Evolutionary conservation across 2,329 filamentous ascomycete species (phyloP).

Genomic region (Rhinocladiella similis): DNA sequence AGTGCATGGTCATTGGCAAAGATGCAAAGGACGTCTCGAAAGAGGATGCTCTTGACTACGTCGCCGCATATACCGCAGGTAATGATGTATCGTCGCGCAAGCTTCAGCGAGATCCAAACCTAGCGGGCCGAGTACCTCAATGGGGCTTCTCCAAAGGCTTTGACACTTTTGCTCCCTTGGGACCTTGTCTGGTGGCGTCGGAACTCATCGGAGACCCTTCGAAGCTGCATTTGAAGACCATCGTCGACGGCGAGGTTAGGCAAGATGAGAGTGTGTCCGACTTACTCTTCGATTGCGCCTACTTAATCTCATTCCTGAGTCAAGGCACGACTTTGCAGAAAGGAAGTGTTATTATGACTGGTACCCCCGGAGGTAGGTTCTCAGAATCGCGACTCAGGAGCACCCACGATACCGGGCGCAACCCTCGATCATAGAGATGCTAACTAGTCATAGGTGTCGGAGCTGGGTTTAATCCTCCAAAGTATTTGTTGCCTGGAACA

Average conservation of each 20-base stretch:
- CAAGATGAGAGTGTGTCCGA: conserved; percentile 40
- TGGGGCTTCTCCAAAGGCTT: conserved; percentile 44
- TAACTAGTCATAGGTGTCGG: conserved; percentile 35
- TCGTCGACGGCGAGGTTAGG: conserved; percentile 38
- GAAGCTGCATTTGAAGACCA: conserved; percentile 35
- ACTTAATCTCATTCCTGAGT: conserved; percentile 38
- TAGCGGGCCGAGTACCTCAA: conserved; percentile 32
- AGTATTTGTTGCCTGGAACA: conserved; percentile 41
- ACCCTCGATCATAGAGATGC: background rate
- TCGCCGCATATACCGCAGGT: conserved; percentile 40
- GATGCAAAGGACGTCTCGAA: conserved; percentile 39
- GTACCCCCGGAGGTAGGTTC: conserved; percentile 39
- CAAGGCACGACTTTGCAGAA: conserved; percentile 40
- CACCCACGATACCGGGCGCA: background rate
- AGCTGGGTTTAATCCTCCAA: conserved; percentile 44
- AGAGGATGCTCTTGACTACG: conserved; percentile 39
- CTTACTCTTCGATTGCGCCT: conserved; percentile 39
- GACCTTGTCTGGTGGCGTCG: conserved; percentile 37
- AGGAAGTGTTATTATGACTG: conserved; percentile 43
- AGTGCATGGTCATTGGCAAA: conserved; percentile 37
- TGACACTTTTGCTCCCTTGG: conserved; percentile 45
- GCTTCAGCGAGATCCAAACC: conserved; percentile 39
- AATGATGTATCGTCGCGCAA: conserved; percentile 44
- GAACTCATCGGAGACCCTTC: conserved; percentile 34
- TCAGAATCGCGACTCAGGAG: background rate